phyloP scores from a whole-genome alignment of 2,329 filamentous ascomycete species.

The Basipetospora chlamydospora region DNA sequence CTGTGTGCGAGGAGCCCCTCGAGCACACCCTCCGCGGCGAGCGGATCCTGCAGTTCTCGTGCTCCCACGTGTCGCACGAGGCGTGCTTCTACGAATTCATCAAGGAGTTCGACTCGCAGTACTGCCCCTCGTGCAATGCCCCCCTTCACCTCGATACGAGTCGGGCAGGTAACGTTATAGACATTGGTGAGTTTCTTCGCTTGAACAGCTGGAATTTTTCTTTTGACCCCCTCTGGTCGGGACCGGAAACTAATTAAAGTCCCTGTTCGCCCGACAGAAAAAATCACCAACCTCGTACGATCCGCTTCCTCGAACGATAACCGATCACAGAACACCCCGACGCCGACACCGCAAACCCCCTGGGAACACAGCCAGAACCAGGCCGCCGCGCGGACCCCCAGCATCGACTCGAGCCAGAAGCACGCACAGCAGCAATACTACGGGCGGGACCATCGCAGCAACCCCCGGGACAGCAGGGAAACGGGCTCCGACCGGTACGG shows the following conservation, averaged over 20 bases:
- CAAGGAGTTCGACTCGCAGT: slow-evolving; percentile 82
- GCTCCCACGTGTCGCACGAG: slow-evolving; percentile 92
- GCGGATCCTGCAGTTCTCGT: slow-evolving; percentile 88
- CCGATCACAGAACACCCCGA: slow-evolving; percentile 35
- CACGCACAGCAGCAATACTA: slow-evolving; percentile 3
- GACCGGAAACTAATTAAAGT: no score
- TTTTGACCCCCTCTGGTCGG: no score
- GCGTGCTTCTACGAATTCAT: slow-evolving; percentile 99
- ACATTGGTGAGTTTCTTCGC: slow-evolving; percentile 59
- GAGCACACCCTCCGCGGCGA: slow-evolving; percentile 92
- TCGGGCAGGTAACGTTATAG: slow-evolving; percentile 79
- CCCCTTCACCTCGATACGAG: slow-evolving; percentile 85
- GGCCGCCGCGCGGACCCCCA: background rate
- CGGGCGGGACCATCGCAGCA: slow-evolving; percentile 9
- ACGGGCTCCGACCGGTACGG: slow-evolving; percentile 25
- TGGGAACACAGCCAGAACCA: slow-evolving; percentile 7
- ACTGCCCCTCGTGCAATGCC: slow-evolving; percentile 86
- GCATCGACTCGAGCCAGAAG: slow-evolving; percentile 1
- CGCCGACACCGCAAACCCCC: slow-evolving; percentile 29
- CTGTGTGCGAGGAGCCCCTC: slow-evolving; percentile 89
- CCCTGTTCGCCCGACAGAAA: slow-evolving; percentile 44
- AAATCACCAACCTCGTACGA: slow-evolving; percentile 84
- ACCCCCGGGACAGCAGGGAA: slow-evolving; percentile 35
- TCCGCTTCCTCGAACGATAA: slow-evolving; percentile 58
- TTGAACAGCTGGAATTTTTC: background rate